Evolutionary conservation across 441 rosid genomes (phyloP).

Genomic region (Gossypium aridum): DNA sequence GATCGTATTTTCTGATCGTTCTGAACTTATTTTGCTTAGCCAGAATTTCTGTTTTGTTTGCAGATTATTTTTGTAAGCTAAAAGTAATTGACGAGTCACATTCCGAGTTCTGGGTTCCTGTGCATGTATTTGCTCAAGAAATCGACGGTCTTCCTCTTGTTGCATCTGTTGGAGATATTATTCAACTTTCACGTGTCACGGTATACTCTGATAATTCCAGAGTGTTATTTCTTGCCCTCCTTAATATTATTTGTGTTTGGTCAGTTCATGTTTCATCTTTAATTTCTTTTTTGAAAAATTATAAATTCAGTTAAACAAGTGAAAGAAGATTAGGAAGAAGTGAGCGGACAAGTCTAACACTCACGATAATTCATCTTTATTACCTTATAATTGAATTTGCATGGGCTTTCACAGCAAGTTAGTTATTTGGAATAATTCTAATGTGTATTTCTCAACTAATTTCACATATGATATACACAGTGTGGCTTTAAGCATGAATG

Average conservation of each 20-base stretch:
- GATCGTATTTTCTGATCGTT: not conserved
- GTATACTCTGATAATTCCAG: constrained; percentile 19
- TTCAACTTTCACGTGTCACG: constrained; percentile 41
- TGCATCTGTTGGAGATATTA: constrained; percentile 45
- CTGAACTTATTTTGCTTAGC: not conserved
- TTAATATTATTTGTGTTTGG: not conserved
- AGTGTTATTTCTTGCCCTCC: not conserved
- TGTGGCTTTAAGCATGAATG: not conserved
- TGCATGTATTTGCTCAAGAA: constrained; percentile 35
- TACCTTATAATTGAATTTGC: not conserved
- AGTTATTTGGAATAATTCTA: not conserved
- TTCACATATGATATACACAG: not conserved
- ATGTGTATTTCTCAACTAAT: not conserved
- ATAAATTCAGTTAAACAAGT: not conserved
- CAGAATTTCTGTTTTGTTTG: constrained; percentile 10
- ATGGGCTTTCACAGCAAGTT: not conserved
- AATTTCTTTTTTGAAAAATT: not conserved
- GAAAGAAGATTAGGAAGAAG: not conserved
- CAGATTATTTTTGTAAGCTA: constrained; percentile 44
- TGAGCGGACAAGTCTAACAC: not conserved
- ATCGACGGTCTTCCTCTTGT: constrained; percentile 37
- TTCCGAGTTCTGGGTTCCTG: constrained; percentile 31
- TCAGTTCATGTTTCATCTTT: not conserved
- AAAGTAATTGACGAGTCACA: constrained; percentile 44
- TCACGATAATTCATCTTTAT: not conserved